Percentiles rank a stretch among this genome's conserved stretches.
These are phyloP conservation scores for Gracilaria domingensis DNA, from an alignment of 23 red algal genomes.

Conservation along the genomic window DNA sequence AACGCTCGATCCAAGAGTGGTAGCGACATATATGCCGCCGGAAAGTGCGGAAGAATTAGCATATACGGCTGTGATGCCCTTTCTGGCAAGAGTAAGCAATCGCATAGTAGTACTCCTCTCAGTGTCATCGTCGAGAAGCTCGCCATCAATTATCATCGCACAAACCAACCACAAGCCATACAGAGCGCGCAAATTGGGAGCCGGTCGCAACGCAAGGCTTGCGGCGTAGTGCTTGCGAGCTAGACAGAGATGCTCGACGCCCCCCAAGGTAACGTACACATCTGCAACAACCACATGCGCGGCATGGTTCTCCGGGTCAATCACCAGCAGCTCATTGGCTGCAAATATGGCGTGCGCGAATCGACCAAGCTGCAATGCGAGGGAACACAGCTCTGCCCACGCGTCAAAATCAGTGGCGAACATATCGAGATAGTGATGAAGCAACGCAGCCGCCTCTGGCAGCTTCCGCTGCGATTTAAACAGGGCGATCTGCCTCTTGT, in stretches of 20 bases:
- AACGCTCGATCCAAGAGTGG: conserved; percentile 19
- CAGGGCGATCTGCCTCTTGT: conserved; percentile 72
- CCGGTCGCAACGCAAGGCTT: conserved; percentile 20
- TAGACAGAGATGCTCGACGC: conserved; percentile 16
- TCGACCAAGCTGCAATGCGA: conserved; percentile 32
- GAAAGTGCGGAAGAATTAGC: conserved; percentile 7
- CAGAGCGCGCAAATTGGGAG: conserved; percentile 44
- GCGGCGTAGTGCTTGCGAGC: conserved; percentile 55
- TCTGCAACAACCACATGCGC: conserved; percentile 53
- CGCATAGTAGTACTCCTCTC: background rate
- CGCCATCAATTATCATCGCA: conserved; percentile 9
- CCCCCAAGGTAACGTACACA: conserved; percentile 47
- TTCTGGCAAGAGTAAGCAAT: conserved; percentile 14
- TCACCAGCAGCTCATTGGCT: conserved; percentile 57
- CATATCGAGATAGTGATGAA: conserved; percentile 48
- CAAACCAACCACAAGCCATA: conserved; percentile 73
- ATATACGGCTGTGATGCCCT: conserved; percentile 32
- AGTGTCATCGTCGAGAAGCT: conserved; percentile 7
- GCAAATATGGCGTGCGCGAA: conserved; percentile 70
- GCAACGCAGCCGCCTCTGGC: conserved; percentile 52
- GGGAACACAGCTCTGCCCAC: conserved; percentile 55
- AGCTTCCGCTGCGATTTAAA: conserved; percentile 52
- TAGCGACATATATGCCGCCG: conserved; percentile 13
- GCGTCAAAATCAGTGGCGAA: conserved; percentile 50
- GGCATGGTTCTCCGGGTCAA: conserved; percentile 26